Percentiles rank a stretch among this genome's conserved stretches.
phyloP scores from a whole-genome alignment of 2,329 filamentous ascomycete species.

The Chaetomiaceae sp. region DNA sequence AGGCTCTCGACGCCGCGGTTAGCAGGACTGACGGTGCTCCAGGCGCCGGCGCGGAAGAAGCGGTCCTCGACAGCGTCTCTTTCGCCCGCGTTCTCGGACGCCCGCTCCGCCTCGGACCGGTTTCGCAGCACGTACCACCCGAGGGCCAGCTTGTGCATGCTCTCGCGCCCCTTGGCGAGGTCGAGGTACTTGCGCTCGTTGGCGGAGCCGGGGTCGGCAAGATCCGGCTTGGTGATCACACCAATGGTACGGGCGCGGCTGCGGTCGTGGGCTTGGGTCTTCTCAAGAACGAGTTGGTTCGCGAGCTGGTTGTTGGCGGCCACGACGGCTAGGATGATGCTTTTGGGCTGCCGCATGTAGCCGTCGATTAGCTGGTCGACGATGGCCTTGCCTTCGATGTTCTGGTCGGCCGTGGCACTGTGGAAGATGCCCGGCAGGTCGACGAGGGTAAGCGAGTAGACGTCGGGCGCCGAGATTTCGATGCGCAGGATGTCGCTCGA shows the following conservation, averaged over 20 bases:
- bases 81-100: conserved; percentile 13
- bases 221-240: conserved; percentile 53
- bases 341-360: conserved; percentile 54
- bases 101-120: conserved; percentile 25
- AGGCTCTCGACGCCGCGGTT: conserved; percentile 35
- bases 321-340: conserved; percentile 55
- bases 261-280: conserved; percentile 36
- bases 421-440: conserved; percentile 54
- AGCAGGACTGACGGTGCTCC: conserved; percentile 27
- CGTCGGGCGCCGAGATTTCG: conserved; percentile 42
- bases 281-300: conserved; percentile 51
- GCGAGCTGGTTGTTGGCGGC: conserved; percentile 52
- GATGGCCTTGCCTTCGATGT: conserved; percentile 36
- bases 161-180: conserved; percentile 32
- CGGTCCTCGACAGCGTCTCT: conserved; percentile 18
- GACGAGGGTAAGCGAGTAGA: conserved; percentile 52
- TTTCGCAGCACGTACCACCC: conserved; percentile 43
- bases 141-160: conserved; percentile 17
- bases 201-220: conserved; percentile 30
- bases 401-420: conserved; percentile 40
- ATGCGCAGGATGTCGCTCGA: conserved; percentile 26
- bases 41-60: conserved; percentile 25
- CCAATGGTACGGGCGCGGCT: conserved; percentile 43
- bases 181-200: conserved; percentile 35
- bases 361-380: conserved; percentile 44